Evolutionary conservation across 768 basidiomycete species (phyloP).

Genomic region (Boletus insuetus): DNA sequence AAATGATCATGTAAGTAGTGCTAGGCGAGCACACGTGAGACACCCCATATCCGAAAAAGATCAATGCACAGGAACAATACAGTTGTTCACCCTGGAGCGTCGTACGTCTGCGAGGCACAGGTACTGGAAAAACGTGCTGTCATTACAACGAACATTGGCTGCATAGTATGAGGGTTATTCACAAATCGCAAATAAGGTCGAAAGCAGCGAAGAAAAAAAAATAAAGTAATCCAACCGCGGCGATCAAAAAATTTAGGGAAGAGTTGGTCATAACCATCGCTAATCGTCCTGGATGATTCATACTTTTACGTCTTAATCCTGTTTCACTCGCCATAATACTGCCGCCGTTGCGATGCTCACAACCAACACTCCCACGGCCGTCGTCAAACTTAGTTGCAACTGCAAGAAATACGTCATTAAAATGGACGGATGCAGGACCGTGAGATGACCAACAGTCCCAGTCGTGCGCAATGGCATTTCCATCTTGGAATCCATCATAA

Average conservation of each 20-base stretch:
- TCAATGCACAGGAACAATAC: not conserved
- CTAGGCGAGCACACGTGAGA: too few relatives aligned
- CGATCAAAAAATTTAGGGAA: not conserved
- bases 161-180: conserved; percentile 22
- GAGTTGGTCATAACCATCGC: conserved; percentile 13
- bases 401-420: conserved; percentile 27
- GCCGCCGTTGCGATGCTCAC: conserved; percentile 68
- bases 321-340: conserved; percentile 69
- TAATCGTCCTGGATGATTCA: conserved; percentile 17
- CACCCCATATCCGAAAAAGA: too few relatives aligned
- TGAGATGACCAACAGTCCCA: conserved; percentile 30
- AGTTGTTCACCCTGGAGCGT: too few relatives aligned
- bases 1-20: too few relatives aligned
- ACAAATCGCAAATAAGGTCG: conserved; percentile 21
- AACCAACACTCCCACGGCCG: conserved; percentile 63
- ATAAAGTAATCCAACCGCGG: conserved; percentile 30
- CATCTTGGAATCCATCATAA: conserved; percentile 13
- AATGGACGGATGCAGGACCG: conserved; percentile 2
- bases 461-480: conserved; percentile 19
- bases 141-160: conserved; percentile 15
- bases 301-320: conserved; percentile 29
- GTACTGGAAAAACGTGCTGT: conserved; percentile 10
- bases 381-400: conserved; percentile 35
- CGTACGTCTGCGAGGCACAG: too few relatives aligned
- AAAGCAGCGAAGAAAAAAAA: conserved; percentile 16